These are phyloP conservation scores for Papiliotrema fonsecae DNA, from an alignment of 1,284 basidiomycete genomes.

Conservation along the genomic window DNA sequence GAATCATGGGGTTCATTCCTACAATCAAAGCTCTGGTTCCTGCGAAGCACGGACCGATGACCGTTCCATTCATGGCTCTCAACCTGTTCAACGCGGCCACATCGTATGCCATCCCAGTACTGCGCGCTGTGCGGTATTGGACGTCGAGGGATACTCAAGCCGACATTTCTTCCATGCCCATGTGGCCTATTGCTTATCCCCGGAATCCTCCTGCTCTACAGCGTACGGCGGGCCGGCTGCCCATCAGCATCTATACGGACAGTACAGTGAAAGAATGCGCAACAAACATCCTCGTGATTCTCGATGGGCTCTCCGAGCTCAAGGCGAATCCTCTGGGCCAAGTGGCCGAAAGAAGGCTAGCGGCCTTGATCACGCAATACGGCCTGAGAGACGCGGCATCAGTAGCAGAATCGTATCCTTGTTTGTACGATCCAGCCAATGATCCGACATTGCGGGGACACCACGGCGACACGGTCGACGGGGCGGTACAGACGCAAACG, in stretches of 20 bases:
- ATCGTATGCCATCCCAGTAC: constrained; percentile 14
- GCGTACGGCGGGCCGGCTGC: background rate
- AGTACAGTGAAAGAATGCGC: constrained; percentile 10
- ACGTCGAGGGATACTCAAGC: background rate
- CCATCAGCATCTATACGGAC: constrained; percentile 6
- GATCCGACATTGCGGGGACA: background rate
- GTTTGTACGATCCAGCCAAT: background rate
- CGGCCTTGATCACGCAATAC: constrained; percentile 10
- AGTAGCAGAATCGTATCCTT: background rate
- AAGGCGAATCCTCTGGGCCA: constrained; percentile 10
- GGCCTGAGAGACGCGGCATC: constrained; percentile 6
- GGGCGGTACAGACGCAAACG: too few species aligned
- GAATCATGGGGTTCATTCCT: constrained; percentile 6
- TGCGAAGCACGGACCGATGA: constrained; percentile 10
- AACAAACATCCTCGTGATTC: constrained; percentile 15
- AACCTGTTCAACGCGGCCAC: constrained; percentile 21
- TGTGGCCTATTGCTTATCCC: background rate
- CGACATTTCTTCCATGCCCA: background rate
- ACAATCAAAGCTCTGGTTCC: constrained; percentile 5
- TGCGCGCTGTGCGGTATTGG: constrained; percentile 12
- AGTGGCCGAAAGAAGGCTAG: constrained; percentile 8
- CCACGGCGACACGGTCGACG: background rate
- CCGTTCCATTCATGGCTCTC: constrained; percentile 7
- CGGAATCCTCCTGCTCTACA: background rate
- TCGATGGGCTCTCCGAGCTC: constrained; percentile 11